Conservation (phyloP, 2,329 filamentous ascomycete genomes). For the Xylariales sp. region DNA sequence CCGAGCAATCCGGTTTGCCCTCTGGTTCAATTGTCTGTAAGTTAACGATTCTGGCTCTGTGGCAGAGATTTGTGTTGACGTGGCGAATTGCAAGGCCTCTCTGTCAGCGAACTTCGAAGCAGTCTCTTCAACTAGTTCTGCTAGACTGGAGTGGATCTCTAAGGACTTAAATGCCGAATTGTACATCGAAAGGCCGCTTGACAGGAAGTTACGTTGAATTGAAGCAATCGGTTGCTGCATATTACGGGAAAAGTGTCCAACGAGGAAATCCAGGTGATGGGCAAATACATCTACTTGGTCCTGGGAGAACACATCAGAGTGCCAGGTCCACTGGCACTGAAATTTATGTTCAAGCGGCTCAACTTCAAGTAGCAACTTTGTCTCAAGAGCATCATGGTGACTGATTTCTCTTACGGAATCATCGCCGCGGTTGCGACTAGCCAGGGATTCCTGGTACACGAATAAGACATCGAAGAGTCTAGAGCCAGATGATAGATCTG, state of each 20-base stretch:
- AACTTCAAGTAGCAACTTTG: slow-evolving; percentile 70
- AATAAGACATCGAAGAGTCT: slow-evolving; percentile 73
- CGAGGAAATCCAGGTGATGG: slow-evolving; percentile 56
- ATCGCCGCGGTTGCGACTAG: slow-evolving; percentile 19
- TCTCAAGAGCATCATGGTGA: slow-evolving; percentile 70
- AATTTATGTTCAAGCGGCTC: slow-evolving; percentile 52
- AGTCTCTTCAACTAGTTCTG: slow-evolving; percentile 49
- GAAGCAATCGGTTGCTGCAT: slow-evolving; percentile 17
- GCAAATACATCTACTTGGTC: slow-evolving; percentile 53
- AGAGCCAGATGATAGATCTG: slow-evolving; percentile 48
- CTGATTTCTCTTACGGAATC: slow-evolving; percentile 47
- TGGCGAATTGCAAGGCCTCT: slow-evolving; percentile 62
- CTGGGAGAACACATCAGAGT: slow-evolving; percentile 43
- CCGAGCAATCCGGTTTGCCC: slow-evolving; percentile 60
- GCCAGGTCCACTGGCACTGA: slow-evolving; percentile 42
- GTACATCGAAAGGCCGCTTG: slow-evolving; percentile 40
- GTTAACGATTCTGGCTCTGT: slow-evolving; percentile 43
- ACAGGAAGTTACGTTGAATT: slow-evolving; percentile 21
- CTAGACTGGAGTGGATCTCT: slow-evolving; percentile 37
- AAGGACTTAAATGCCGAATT: slow-evolving; percentile 35
- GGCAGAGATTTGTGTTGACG: slow-evolving; percentile 33
- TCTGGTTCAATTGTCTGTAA: slow-evolving; percentile 60
- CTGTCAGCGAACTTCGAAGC: slow-evolving; percentile 44
- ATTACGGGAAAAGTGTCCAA: slow-evolving; percentile 21
- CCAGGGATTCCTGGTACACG: slow-evolving; percentile 76